These are phyloP conservation scores for Plasmodium cynomolgi DNA, from an alignment of 169 alveolate species.

Conservation along the genomic window DNA sequence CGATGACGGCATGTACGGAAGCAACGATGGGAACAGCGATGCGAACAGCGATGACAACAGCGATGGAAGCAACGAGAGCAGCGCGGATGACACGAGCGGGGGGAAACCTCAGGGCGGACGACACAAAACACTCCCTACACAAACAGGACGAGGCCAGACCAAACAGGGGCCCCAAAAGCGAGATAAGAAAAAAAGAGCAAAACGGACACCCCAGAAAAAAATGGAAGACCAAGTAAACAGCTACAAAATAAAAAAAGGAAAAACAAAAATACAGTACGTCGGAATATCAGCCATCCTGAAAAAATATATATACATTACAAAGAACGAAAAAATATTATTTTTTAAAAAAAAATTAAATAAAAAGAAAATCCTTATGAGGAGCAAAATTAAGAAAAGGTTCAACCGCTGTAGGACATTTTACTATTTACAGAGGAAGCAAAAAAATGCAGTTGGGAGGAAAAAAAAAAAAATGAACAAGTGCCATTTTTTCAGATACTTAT, in stretches of 20 bases:
- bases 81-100: not conserved
- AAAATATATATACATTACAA: slow-evolving; percentile 36
- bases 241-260: slow-evolving; percentile 14
- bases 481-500: slow-evolving; percentile 22
- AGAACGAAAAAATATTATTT: slow-evolving; percentile 25
- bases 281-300: slow-evolving; percentile 38
- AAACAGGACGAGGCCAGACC: not conserved
- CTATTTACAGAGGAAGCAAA: not conserved
- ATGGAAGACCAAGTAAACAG: not conserved
- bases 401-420: slow-evolving; percentile 7
- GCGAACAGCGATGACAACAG: too few species aligned
- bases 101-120: not conserved
- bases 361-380: slow-evolving; percentile 34
- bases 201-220: not conserved
- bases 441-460: not conserved
- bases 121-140: not conserved
- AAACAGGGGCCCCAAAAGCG: not conserved
- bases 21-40: too few species aligned
- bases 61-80: too few species aligned
- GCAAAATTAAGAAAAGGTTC: slow-evolving; percentile 24
- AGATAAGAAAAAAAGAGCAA: not conserved
- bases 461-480: slow-evolving; percentile 7
- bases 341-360: slow-evolving; percentile 25
- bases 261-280: slow-evolving; percentile 23
- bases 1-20: too few species aligned